Percentiles rank a stretch among this genome's conserved stretches.
phyloP scores from a whole-genome alignment of 441 rosid genomes.

The Biscutella laevigata region DNA sequence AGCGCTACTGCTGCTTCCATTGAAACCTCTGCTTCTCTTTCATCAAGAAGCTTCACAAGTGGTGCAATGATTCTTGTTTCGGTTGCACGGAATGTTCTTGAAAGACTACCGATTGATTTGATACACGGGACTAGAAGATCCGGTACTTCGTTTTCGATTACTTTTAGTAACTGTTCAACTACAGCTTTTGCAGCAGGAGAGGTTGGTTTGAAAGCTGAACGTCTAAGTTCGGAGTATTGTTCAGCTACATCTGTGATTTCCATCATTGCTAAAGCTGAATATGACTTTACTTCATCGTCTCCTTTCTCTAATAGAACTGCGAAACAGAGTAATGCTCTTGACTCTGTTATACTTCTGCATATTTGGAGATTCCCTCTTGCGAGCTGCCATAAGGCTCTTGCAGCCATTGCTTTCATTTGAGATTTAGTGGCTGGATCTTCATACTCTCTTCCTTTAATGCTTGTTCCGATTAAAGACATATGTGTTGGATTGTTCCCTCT shows the following conservation, averaged over 20 bases:
- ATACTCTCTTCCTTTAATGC: no score
- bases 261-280: slow-evolving; percentile 93
- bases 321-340: slow-evolving; percentile 87
- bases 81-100: slow-evolving; percentile 83
- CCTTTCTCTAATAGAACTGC: slow-evolving; percentile 82
- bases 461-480: no score
- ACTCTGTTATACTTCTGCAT: slow-evolving; percentile 87
- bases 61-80: slow-evolving; percentile 86
- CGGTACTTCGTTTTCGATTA: slow-evolving; percentile 59
- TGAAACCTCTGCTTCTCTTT: slow-evolving; percentile 58
- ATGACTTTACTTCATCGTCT: slow-evolving; percentile 50
- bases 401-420: slow-evolving; percentile 79
- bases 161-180: slow-evolving; percentile 59
- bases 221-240: slow-evolving; percentile 64
- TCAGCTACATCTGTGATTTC: slow-evolving; percentile 85
- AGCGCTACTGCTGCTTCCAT: slow-evolving; percentile 68
- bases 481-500: slow-evolving; percentile 35
- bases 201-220: slow-evolving; percentile 90
- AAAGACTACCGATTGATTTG: slow-evolving; percentile 72
- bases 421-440: slow-evolving; percentile 75
- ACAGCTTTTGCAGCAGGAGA: slow-evolving; percentile 86
- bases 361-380: slow-evolving; percentile 60
- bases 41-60: slow-evolving; percentile 75
- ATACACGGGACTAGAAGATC: slow-evolving; percentile 74
- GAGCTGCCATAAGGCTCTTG: slow-evolving; percentile 80